Base-by-base conservation (phyloP, 1,139 yeast species). In the Waltiozyma solani region DNA sequence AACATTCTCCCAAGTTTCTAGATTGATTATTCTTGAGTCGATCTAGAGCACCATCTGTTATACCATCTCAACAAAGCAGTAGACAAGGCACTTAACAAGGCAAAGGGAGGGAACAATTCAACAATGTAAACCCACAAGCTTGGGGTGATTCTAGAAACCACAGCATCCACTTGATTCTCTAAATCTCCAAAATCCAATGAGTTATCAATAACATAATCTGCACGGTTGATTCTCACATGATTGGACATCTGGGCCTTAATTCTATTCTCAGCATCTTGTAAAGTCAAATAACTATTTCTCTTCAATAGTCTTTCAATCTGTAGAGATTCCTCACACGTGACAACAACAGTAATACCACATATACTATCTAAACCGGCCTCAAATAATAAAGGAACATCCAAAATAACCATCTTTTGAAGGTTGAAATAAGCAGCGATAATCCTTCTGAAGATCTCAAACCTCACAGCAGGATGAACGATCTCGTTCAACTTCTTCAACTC, bases 381-480 rank as follows among this genome's bases (percentile, higher is more conserved):
- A 59, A 84, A 91, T 23, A 93, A 64, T 32, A 93, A 63, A 0
- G 99, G 99, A 2, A 91, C 91, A 53, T 93, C 99, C 42, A 91
- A 61, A 0, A 93, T 64, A 13, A 89, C 87, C 53, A 86, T 51
- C 14, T 66, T 58, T 33, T 61, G 47, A 11, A 76, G 62, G 54
- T 58, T 40, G 54, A 73, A 22, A 67, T 86, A 89, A n/a, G 76
- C 76, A 40, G 49, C 45, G 2, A 81, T 36, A 1, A 86, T 63
- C 50, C 73, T 76, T 59, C 69, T 62, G 7, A 74, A 58, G 52
- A 89, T 86, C 42, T 76, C 82, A 47, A 64, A 64, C 38, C 86
- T 73, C 2, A 93, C 91, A 4, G 89, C 94, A 0, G 97, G 96
- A 55, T 93, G 99, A 1, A 89, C 85, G 15, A 91, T 79, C 7